Evolutionary conservation across 2,329 filamentous ascomycete genomes (phyloP).

Genomic region (Sclerotinia subarctica): DNA sequence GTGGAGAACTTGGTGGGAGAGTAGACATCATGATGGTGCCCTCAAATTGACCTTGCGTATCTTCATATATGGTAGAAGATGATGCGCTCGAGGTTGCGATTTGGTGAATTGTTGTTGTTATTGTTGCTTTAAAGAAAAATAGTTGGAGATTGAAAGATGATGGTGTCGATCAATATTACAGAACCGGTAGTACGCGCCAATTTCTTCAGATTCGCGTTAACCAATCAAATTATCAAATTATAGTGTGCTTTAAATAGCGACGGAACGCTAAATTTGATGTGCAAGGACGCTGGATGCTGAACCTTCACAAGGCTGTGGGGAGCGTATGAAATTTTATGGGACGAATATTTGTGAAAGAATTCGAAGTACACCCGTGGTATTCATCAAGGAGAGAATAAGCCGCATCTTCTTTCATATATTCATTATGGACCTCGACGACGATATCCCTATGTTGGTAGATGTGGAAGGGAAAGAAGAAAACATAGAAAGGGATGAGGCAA

Average conservation of each 20-base stretch:
- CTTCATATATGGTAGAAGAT: constrained; percentile 7
- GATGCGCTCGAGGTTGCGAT: constrained; percentile 13
- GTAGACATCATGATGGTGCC: constrained; percentile 45
- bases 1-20: constrained; percentile 73
- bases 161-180: constrained; percentile 7
- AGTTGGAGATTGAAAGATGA: neutral
- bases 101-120: neutral
- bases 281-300: constrained; percentile 12
- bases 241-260: neutral
- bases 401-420: neutral
- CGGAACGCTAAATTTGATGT: constrained; percentile 1
- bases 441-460: constrained; percentile 63
- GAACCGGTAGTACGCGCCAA: constrained; percentile 14
- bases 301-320: constrained; percentile 12
- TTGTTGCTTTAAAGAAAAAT: neutral
- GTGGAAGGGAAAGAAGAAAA: constrained; percentile 40
- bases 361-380: no score
- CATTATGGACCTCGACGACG: constrained; percentile 59
- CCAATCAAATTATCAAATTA: constrained; percentile 16
- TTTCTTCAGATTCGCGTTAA: constrained; percentile 17
- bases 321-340: neutral
- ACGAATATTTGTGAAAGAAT: neutral
- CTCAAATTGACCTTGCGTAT: constrained; percentile 1
- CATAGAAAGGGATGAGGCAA: constrained; percentile 47
- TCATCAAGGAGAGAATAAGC: neutral